A percentile compares a stretch with the other conserved stretches of the same genome.
phyloP scores from a whole-genome alignment of 192 early-diverging fungal species.

The Backusella luteola region DNA sequence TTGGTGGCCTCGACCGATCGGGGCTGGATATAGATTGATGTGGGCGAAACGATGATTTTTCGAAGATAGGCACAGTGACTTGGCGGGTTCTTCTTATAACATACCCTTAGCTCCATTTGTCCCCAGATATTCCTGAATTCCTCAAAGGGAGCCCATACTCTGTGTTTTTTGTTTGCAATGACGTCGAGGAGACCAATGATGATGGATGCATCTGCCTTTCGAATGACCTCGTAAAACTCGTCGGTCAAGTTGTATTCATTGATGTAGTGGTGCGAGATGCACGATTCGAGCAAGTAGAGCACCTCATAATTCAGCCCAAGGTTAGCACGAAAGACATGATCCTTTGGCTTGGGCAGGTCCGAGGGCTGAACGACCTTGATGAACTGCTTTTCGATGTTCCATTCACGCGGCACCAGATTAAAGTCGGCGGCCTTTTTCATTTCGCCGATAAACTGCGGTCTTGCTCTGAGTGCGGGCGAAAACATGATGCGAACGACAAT shows the following conservation, averaged over 20 bases:
- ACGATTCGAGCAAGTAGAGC: constrained; percentile 46
- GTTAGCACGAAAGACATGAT: constrained; percentile 17
- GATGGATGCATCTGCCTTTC: constrained; percentile 18
- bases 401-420: constrained; percentile 27
- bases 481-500: constrained; percentile 37
- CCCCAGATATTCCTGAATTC: constrained; percentile 25
- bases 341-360: constrained; percentile 5
- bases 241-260: constrained; percentile 44
- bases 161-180: constrained; percentile 25
- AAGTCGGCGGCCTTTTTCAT: constrained; percentile 35
- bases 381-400: background rate
- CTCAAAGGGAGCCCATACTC: constrained; percentile 38
- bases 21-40: constrained; percentile 60
- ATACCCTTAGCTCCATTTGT: constrained; percentile 17
- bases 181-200: constrained; percentile 38
- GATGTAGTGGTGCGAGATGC: constrained; percentile 37
- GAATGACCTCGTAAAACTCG: constrained; percentile 32
- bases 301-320: constrained; percentile 35
- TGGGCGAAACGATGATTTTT: constrained; percentile 67
- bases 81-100: constrained; percentile 33
- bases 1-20: constrained; percentile 71
- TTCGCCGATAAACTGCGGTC: background rate
- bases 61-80: constrained; percentile 47
- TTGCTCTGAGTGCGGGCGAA: background rate
- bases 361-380: background rate